Percentiles rank a stretch among this genome's conserved stretches.
Evolutionary conservation across 1,284 basidiomycete species (phyloP).

Genomic region (Irpex rosettiformis): DNA sequence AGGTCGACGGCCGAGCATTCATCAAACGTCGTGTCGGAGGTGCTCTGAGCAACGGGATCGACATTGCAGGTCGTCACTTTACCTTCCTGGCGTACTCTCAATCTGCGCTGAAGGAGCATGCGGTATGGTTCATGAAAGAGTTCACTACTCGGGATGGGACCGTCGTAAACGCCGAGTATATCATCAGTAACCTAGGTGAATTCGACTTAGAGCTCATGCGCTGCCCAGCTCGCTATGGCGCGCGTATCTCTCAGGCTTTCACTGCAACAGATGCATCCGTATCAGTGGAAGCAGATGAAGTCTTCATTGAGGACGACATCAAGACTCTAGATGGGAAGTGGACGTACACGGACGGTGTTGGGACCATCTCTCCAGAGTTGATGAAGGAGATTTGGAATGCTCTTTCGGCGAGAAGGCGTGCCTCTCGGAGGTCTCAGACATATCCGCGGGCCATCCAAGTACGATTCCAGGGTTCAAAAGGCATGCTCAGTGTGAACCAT

Average conservation of each 20-base stretch:
- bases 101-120: slow-evolving; percentile 50
- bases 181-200: slow-evolving; percentile 51
- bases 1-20: slow-evolving; percentile 46
- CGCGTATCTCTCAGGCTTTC: slow-evolving; percentile 69
- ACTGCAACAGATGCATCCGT: slow-evolving; percentile 65
- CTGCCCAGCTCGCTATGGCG: slow-evolving; percentile 69
- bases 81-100: slow-evolving; percentile 56
- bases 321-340: slow-evolving; percentile 27
- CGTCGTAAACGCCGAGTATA: slow-evolving; percentile 39
- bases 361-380: slow-evolving; percentile 59
- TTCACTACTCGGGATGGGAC: slow-evolving; percentile 31
- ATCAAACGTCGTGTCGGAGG: slow-evolving; percentile 40
- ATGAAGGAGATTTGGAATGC: slow-evolving; percentile 47
- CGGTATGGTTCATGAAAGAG: slow-evolving; percentile 57
- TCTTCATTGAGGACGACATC: slow-evolving; percentile 46
- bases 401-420: slow-evolving; percentile 37
- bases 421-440: slow-evolving; percentile 31
- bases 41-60: slow-evolving; percentile 41
- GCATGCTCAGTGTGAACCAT: slow-evolving; percentile 65
- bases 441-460: slow-evolving; percentile 55
- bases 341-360: slow-evolving; percentile 68
- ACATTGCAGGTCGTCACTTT: slow-evolving; percentile 48
- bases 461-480: slow-evolving; percentile 61
- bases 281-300: slow-evolving; percentile 48
- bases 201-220: slow-evolving; percentile 50